Percentiles rank a stretch among this genome's conserved stretches.
These are phyloP conservation scores for Sporothrix schenckii DNA, from an alignment of 2,329 filamentous ascomycete genomes.

Conservation along the genomic window DNA sequence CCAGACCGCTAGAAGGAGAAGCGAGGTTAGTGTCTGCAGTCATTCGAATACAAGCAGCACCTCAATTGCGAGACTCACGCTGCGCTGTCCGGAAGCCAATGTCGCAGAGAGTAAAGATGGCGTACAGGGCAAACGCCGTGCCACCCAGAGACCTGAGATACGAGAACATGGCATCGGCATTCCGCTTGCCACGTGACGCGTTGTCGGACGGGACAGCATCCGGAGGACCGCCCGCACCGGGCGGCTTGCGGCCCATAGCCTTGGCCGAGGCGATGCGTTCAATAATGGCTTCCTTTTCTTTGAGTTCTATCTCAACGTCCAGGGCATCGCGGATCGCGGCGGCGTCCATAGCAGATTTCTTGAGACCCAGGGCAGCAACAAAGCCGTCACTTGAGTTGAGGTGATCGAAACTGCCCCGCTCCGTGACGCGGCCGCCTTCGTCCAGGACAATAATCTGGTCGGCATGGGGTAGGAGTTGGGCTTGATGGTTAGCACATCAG, in stretches of 20 bases:
- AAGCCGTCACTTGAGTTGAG: slow-evolving; percentile 37
- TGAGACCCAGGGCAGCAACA: slow-evolving; percentile 31
- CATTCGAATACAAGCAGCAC: slow-evolving; percentile 6
- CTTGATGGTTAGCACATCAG: background rate
- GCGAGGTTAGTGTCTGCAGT: slow-evolving; percentile 16
- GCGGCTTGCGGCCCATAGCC: slow-evolving; percentile 5
- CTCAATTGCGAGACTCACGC: slow-evolving; percentile 34
- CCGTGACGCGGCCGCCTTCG: slow-evolving; percentile 31
- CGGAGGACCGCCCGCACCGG: background rate
- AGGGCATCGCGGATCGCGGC: slow-evolving; percentile 27
- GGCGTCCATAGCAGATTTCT: slow-evolving; percentile 32
- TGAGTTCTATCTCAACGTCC: slow-evolving; percentile 29
- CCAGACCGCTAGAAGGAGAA: slow-evolving; percentile 46
- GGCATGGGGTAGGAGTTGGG: slow-evolving; percentile 31
- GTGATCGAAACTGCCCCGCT: slow-evolving; percentile 33
- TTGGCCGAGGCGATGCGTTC: slow-evolving; percentile 30
- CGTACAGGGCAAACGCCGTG: slow-evolving; percentile 26
- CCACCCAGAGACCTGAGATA: slow-evolving; percentile 32
- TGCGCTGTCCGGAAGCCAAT: slow-evolving; percentile 33
- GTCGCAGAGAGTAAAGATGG: slow-evolving; percentile 29
- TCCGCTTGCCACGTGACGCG: slow-evolving; percentile 31
- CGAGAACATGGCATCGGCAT: slow-evolving; percentile 33
- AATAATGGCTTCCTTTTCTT: slow-evolving; percentile 31
- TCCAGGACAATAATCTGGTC: slow-evolving; percentile 33
- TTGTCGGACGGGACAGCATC: background rate